Evolutionary conservation across 1,284 basidiomycete species (phyloP), one percentile per base, ranked within the genome.

Genomic region (Sanghuangporus sanghuang): DNA sequence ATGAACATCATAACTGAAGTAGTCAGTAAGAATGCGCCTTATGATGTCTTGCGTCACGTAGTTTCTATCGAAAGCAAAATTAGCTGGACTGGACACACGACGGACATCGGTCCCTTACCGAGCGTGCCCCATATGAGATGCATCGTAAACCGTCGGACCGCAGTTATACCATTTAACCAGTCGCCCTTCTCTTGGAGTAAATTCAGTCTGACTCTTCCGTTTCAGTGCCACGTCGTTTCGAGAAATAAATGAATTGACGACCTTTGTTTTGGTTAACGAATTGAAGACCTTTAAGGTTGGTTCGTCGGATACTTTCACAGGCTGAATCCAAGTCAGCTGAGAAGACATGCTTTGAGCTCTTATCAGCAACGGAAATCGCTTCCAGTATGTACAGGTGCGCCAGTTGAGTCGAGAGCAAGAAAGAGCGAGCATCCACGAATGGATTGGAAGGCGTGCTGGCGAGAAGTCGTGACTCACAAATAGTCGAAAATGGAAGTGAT

Each of bases 141-240:
- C 87, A 81, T 99, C 97, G 74, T 99, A 99, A 6, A 99, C 97
- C 1, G 97, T 99, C n/a, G 97, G 97, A 6, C 97, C 96, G 72
- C 96, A 98, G 74, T 96, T 98, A 76, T 98, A 98, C 97, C 97
- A 99, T 72, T 97, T 97, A 18, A 99, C 90, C 70, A 87, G 87
- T n/a, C 86, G 85, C 0, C 91, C 93, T 67, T 89, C 81, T 64
- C 78, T 84, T 8, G 96, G 89, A 12, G 94, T 77, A 69, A 99
- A 98, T 65, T 90, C 90, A 66, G 86, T 92, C 87, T 92, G 73
- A 23, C 35, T 38, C 53, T 39, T 57, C 49, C 54, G n/a, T 62
- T 63, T 64, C 61, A 70, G 32, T 61, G 38, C 27, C 27, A 12
- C 42, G 48, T 16, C 18, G 44, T 50, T 59, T 52, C 39, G 36